These are phyloP conservation scores for Rubia peregrina DNA, from an alignment of 305 asterid genomes.

Conservation along the genomic window DNA sequence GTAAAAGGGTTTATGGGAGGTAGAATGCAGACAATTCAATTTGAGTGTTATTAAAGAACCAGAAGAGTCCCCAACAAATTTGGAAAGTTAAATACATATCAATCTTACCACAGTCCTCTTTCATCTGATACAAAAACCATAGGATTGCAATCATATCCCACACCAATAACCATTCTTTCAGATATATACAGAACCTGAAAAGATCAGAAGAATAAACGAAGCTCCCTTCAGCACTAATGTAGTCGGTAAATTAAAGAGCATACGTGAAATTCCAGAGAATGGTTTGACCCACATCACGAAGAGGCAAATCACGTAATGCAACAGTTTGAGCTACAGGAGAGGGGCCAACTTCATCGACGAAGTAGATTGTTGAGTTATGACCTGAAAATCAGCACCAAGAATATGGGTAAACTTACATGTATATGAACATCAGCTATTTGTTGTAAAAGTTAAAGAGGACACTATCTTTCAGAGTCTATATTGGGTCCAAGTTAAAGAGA, in stretches of 20 bases:
- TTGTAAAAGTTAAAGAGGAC: neutral
- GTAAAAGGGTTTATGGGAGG: neutral
- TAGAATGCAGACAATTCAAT: neutral
- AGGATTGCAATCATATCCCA: conserved; percentile 94
- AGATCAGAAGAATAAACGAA: conserved; percentile 10
- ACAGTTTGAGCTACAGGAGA: conserved; percentile 97
- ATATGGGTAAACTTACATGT: neutral
- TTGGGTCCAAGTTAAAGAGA: neutral
- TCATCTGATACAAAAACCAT: conserved; percentile 88
- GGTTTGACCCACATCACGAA: conserved; percentile 99
- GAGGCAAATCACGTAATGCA: conserved; percentile 96
- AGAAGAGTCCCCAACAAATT: neutral
- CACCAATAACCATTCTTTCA: conserved; percentile 90
- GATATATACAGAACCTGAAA: conserved; percentile 76
- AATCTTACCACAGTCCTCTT: conserved; percentile 69
- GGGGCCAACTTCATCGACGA: conserved; percentile 90
- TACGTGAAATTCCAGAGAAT: conserved; percentile 35
- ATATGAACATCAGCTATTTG: neutral
- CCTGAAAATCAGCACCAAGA: conserved; percentile 42
- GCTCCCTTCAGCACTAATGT: conserved; percentile 17
- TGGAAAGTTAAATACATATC: neutral
- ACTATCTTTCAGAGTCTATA: neutral
- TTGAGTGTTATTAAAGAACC: conserved; percentile 5
- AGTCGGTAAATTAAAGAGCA: conserved; percentile 23
- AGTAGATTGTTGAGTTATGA: conserved; percentile 94